phyloP scores from a whole-genome alignment of 2,329 filamentous ascomycete species.

The Verticillium tricorpus region DNA sequence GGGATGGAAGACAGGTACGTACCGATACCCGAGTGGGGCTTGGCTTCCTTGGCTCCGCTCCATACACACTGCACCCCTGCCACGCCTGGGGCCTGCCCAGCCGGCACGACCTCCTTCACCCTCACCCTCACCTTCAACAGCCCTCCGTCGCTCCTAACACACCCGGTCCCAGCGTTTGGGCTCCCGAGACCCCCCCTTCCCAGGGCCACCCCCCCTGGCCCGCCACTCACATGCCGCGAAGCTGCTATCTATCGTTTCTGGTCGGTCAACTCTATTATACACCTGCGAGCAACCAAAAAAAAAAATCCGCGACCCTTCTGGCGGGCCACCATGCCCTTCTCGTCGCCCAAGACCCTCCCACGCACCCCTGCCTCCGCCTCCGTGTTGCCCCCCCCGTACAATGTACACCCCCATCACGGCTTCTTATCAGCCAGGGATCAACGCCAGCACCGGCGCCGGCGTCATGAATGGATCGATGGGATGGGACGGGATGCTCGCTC shows the following conservation, averaged over 20 bases:
- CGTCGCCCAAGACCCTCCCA: neutral
- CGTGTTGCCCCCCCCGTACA: neutral
- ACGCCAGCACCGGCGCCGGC: neutral
- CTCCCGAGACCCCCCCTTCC: neutral
- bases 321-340: neutral
- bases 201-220: neutral
- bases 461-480: neutral
- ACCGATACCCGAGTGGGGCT: neutral
- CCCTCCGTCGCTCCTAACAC: neutral
- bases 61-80: neutral
- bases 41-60: too few relatives aligned
- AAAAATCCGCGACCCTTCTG: neutral
- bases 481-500: neutral
- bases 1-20: neutral
- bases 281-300: neutral
- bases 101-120: neutral
- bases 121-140: too few relatives aligned
- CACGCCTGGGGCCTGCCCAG: neutral
- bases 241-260: conserved; percentile 2
- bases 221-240: conserved; percentile 1
- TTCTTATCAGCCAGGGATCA: neutral
- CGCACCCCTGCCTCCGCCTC: neutral
- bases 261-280: conserved; percentile 3
- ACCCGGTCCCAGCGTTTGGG: neutral
- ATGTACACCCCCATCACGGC: neutral